Conservation (phyloP, 768 basidiomycete genomes). For the Amanita pallidorosea region DNA sequence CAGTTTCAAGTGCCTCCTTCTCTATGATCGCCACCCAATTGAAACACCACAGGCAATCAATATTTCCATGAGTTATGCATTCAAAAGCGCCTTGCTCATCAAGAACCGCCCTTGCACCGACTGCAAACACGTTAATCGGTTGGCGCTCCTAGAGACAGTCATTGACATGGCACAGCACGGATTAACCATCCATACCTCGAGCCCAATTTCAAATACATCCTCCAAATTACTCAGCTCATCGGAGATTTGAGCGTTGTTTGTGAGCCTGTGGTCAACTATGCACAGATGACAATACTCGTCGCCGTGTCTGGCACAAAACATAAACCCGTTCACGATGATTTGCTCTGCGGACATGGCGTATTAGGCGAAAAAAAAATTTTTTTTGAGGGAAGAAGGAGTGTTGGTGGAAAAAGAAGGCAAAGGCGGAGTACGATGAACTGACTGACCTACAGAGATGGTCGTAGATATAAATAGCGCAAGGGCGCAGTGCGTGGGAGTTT, state of each 20-base stretch:
- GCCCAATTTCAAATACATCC: constrained; percentile 5
- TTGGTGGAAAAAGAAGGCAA: too few species aligned
- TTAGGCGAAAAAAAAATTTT: too few species aligned
- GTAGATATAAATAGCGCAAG: too few species aligned
- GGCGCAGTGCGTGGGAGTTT: too few species aligned
- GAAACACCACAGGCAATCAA: constrained; percentile 23
- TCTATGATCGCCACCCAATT: constrained; percentile 23
- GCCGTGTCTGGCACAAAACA: constrained; percentile 13
- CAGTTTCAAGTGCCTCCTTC: constrained; percentile 13
- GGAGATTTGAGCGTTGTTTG: constrained; percentile 8
- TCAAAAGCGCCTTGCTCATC: constrained; percentile 11
- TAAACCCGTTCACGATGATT: constrained; percentile 9
- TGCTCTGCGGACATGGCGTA: neutral
- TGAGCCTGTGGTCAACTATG: constrained; percentile 8
- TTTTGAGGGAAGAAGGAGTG: too few species aligned
- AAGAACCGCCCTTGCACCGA: constrained; percentile 5
- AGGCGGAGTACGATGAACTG: too few species aligned
- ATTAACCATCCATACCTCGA: constrained; percentile 5
- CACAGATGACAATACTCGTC: constrained; percentile 11
- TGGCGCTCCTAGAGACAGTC: constrained; percentile 5
- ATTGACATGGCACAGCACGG: neutral
- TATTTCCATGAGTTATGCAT: constrained; percentile 16
- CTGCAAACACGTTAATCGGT: constrained; percentile 7
- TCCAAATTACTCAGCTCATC: constrained; percentile 6
- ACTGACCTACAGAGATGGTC: too few species aligned